Evolutionary conservation across 1,284 basidiomycete genomes (phyloP).

Genomic region (Neolentinus lepideus): DNA sequence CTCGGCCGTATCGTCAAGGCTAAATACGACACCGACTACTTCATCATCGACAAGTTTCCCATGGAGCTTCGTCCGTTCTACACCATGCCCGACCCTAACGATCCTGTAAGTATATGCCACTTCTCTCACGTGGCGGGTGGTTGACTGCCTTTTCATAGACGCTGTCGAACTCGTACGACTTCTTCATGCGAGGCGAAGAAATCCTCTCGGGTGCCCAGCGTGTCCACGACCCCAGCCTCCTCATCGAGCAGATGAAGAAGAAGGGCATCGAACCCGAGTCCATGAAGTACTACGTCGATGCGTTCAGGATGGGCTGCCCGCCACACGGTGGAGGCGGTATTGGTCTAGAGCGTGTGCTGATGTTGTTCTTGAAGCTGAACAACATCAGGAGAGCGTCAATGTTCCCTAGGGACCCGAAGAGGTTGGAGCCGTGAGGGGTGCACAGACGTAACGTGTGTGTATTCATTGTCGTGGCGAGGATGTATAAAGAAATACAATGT

Average conservation of each 20-base stretch:
- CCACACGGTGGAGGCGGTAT: constrained; percentile 85
- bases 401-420: constrained; percentile 93
- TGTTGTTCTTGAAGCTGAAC: constrained; percentile 92
- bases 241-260: constrained; percentile 79
- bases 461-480: background rate
- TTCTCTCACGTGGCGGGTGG: background rate
- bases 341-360: constrained; percentile 91
- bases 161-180: constrained; percentile 98
- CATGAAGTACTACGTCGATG: constrained; percentile 91
- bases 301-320: constrained; percentile 90
- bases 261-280: constrained; percentile 80
- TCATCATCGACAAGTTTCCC: constrained; percentile 97
- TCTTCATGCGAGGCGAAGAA: constrained; percentile 99
- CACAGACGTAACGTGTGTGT: background rate
- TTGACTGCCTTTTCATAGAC: constrained; percentile 34
- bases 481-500: background rate
- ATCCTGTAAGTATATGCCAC: constrained; percentile 57
- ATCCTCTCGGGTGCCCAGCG: constrained; percentile 97
- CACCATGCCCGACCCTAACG: constrained; percentile 91
- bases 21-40: constrained; percentile 96
- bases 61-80: constrained; percentile 93
- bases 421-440: constrained; percentile 54
- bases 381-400: constrained; percentile 92
- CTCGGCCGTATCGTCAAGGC: constrained; percentile 85
- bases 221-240: constrained; percentile 84